A percentile compares a stretch with the other conserved stretches of the same genome.
Evolutionary conservation across 2,329 filamentous ascomycete genomes (phyloP).

Genomic region (Apiospora aurea): DNA sequence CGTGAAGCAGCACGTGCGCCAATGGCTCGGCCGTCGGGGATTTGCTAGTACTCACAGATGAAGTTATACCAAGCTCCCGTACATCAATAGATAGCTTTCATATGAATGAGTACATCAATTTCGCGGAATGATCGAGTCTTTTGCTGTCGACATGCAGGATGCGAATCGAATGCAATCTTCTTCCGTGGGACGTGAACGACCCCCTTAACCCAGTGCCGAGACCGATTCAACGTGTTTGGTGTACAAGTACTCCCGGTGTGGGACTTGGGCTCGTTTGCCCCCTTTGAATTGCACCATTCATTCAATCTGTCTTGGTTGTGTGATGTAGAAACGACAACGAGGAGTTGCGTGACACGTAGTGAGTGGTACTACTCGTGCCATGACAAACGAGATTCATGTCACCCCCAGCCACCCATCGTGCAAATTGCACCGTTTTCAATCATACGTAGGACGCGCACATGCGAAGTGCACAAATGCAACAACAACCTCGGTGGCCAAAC

Average conservation of each 20-base stretch:
- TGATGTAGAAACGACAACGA: background rate
- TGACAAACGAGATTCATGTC: constrained; percentile 7
- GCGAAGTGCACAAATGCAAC: background rate
- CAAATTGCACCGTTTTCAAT: constrained; percentile 1
- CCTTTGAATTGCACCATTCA: background rate
- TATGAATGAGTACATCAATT: constrained; percentile 2
- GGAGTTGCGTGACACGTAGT: background rate
- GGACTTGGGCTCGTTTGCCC: background rate
- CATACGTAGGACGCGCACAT: background rate
- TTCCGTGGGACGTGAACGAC: background rate
- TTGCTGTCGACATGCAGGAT: background rate
- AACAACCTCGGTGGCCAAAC: background rate
- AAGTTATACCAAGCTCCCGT: background rate
- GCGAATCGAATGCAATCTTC: background rate
- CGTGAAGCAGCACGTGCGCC: background rate
- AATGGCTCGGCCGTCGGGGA: background rate
- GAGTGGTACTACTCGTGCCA: background rate
- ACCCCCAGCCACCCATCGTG: background rate
- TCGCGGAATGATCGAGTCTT: background rate
- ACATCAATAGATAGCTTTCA: background rate
- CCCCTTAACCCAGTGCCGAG: background rate
- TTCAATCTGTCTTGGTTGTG: background rate
- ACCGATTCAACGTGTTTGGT: background rate
- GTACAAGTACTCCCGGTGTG: background rate
- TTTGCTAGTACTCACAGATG: background rate